Evolutionary conservation across 1,284 basidiomycete genomes (phyloP), one percentile per base, ranked within the genome.

Genomic region (Schizophyllum amplum): DNA sequence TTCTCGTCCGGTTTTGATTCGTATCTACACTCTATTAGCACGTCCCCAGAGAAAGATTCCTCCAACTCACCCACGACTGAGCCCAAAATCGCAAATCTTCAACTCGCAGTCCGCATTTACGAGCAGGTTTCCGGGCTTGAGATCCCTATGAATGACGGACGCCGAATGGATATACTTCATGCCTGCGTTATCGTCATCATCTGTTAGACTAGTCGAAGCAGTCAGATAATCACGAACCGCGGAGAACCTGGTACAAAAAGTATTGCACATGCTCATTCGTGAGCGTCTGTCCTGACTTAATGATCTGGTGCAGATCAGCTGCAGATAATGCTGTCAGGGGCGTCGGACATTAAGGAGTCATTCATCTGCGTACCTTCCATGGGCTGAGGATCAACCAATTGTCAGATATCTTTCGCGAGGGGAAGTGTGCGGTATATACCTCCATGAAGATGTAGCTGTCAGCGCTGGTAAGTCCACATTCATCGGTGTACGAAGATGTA

Each of bases 21-120:
- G 64, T 85, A 42, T 42, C 33, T 42, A 9, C 11, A 42, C 13
- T 9, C 33, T 13, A 17, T 42, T 9, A 42, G 3, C 17, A 42
- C 7, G 33, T n/a, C n/a, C n/a, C n/a, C n/a, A 42, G 33, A 42
- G 33, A 42, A 42, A 2, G 17, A 42, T 42, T 4, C 13, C 4
- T 9, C 4, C 4, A 42, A 17, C 33, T 42, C 7, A 89, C 2
- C 87, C 88, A 66, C 87, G 77, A 60, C 83, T 94, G 24, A 99
- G 75, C n/a, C 97, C 97, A 70, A 99, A 98, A 70, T 99, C 97
- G 68, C 97, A 99, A 53, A 99, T 98, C 75, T 94, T 95, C 58
- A 95, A 77, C 69, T 96, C 94, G 72, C 96, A 99, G 71, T 99
- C 95, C 24, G 95, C 90, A 67, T 99, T 99, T 61, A 99, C 96